phyloP scores from a whole-genome alignment of 495 filamentous ascomycete species.

The Hypoxylon subgilvum region DNA sequence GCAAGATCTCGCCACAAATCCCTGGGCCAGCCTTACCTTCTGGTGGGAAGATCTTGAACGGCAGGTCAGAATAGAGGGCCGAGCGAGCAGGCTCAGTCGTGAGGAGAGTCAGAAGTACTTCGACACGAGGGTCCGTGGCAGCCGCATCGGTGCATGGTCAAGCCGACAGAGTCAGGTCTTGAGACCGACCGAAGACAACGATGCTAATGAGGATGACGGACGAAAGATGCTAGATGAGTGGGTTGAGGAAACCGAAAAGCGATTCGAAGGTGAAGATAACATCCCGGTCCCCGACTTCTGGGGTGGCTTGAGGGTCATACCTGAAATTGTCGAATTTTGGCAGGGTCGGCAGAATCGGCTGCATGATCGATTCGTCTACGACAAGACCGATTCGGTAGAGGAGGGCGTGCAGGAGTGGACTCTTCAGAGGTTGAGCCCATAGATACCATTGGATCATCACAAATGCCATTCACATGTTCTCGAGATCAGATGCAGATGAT shows the following conservation, averaged over 20 bases:
- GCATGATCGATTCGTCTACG: slow-evolving; percentile 93
- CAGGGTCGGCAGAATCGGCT: slow-evolving; percentile 85
- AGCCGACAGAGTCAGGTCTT: slow-evolving; percentile 83
- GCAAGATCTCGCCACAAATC: slow-evolving; percentile 67
- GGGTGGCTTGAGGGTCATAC: slow-evolving; percentile 87
- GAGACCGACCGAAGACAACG: slow-evolving; percentile 48
- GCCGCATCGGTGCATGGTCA: slow-evolving; percentile 90
- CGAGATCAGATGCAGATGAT: background rate
- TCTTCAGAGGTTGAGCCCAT: slow-evolving; percentile 68
- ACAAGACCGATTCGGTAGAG: slow-evolving; percentile 51
- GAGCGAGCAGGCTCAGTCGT: slow-evolving; percentile 65
- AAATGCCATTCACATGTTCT: no score
- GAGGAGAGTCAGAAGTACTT: slow-evolving; percentile 89
- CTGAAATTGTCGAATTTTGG: slow-evolving; percentile 92
- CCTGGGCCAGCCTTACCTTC: slow-evolving; percentile 73
- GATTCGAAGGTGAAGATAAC: slow-evolving; percentile 73
- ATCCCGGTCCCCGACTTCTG: slow-evolving; percentile 94
- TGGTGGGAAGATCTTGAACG: slow-evolving; percentile 79
- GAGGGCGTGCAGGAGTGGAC: slow-evolving; percentile 56
- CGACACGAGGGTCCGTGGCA: slow-evolving; percentile 78
- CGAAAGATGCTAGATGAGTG: slow-evolving; percentile 67
- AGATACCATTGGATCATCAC: slow-evolving; percentile 6
- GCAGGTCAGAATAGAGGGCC: slow-evolving; percentile 84
- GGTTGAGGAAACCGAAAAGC: slow-evolving; percentile 72
- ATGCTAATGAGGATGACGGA: slow-evolving; percentile 59